These are phyloP conservation scores for Cercospora sesami DNA, from an alignment of 2,329 filamentous ascomycete genomes.

Conservation along the genomic window DNA sequence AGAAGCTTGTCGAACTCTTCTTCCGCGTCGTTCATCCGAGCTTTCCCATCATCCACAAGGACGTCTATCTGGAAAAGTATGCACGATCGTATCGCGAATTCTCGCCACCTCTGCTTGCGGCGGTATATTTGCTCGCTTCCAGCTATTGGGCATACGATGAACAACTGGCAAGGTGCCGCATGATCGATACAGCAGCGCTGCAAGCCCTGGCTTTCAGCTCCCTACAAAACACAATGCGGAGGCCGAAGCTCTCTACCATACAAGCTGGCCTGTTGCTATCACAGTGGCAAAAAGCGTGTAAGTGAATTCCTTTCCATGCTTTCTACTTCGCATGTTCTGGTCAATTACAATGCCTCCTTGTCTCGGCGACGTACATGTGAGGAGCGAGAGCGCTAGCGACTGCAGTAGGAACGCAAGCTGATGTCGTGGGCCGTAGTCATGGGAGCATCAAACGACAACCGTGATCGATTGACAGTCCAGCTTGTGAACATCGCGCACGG, in stretches of 20 bases:
- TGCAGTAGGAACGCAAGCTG: background rate
- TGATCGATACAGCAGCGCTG: constrained; percentile 44
- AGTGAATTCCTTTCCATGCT: background rate
- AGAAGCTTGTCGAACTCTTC: constrained; percentile 70
- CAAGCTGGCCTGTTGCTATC: constrained; percentile 44
- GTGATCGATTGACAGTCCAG: constrained; percentile 38
- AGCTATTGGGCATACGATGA: constrained; percentile 63
- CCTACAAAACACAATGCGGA: constrained; percentile 41
- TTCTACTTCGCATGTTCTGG: background rate
- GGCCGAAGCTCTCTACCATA: constrained; percentile 45
- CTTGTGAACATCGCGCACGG: constrained; percentile 43
- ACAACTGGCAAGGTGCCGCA: constrained; percentile 48
- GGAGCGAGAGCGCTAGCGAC: background rate
- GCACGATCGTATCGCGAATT: constrained; percentile 58
- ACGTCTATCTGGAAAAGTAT: constrained; percentile 63
- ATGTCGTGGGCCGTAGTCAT: constrained; percentile 20
- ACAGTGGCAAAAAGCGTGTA: constrained; percentile 37
- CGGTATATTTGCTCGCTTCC: constrained; percentile 63
- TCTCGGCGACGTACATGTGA: background rate
- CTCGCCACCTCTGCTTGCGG: constrained; percentile 59
- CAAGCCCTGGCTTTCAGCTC: constrained; percentile 42
- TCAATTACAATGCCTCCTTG: background rate
- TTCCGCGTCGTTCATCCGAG: constrained; percentile 64
- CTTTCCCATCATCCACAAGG: constrained; percentile 62
- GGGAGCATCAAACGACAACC: constrained; percentile 24